phyloP scores from a whole-genome alignment of 768 basidiomycete species.

The Megacollybia marginata region DNA sequence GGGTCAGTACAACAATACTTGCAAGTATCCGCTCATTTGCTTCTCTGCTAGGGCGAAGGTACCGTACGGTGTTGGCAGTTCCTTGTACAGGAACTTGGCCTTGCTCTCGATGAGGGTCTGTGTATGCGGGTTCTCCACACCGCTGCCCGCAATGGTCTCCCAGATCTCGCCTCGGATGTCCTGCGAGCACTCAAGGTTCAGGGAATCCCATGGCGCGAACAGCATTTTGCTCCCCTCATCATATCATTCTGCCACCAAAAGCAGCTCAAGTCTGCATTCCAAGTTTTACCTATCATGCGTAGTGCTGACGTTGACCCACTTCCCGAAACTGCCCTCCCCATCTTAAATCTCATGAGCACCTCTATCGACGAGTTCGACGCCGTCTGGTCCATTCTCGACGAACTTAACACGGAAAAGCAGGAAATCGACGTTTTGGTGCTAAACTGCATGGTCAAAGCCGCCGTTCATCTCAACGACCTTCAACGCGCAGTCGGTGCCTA shows the following conservation, averaged over 20 bases:
- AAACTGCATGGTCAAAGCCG: slow-evolving; percentile 62
- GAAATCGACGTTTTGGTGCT: slow-evolving; percentile 50
- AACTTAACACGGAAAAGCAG: slow-evolving; percentile 39
- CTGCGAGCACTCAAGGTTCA: slow-evolving; percentile 46
- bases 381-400: slow-evolving; percentile 57
- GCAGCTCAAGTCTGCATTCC: slow-evolving; percentile 56
- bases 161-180: slow-evolving; percentile 61
- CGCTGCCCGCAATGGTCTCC: slow-evolving; percentile 65
- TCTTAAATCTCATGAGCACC: slow-evolving; percentile 39
- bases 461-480: slow-evolving; percentile 53
- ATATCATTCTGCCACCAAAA: slow-evolving; percentile 60
- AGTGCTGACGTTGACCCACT: slow-evolving; percentile 40
- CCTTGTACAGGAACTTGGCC: slow-evolving; percentile 39
- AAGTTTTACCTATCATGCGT: slow-evolving; percentile 54
- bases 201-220: slow-evolving; percentile 47
- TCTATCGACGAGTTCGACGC: slow-evolving; percentile 51
- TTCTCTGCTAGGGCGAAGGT: slow-evolving; percentile 51
- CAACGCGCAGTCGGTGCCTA: slow-evolving; percentile 76
- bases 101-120: slow-evolving; percentile 69
- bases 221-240: slow-evolving; percentile 73
- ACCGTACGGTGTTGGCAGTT: slow-evolving; percentile 56
- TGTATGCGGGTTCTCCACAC: slow-evolving; percentile 64
- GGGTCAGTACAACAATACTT: slow-evolving; percentile 39
- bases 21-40: slow-evolving; percentile 1
- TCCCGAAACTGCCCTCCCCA: slow-evolving; percentile 43